phyloP scores from a whole-genome alignment of 345 rosid genomes.

The Pseudoturritis turrita region DNA sequence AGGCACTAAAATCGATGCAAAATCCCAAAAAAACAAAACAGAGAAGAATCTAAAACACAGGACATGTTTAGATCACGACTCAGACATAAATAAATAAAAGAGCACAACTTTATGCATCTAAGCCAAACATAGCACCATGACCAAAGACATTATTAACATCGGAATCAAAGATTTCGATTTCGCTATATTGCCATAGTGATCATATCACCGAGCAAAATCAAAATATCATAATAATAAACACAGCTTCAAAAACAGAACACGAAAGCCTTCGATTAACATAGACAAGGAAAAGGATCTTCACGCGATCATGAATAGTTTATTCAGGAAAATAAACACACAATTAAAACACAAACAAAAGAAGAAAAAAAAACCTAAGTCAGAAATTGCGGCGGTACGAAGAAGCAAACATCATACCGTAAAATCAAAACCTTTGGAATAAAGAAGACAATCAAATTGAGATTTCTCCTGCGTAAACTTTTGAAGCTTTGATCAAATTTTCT shows the following conservation, averaged over 20 bases:
- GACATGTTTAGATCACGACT: not conserved
- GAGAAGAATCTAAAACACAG: not conserved
- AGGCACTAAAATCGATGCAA: conserved; percentile 9
- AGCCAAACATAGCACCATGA: conserved; percentile 3
- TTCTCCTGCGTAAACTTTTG: not conserved
- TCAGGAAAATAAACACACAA: not conserved
- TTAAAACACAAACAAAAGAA: not conserved
- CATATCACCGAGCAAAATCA: not conserved
- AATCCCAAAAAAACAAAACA: not conserved
- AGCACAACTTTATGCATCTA: not conserved
- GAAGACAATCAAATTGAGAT: not conserved
- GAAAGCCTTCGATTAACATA: no score
- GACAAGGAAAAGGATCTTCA: not conserved
- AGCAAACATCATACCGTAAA: conserved; percentile 14
- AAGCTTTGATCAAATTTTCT: not conserved
- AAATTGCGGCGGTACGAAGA: conserved; percentile 17
- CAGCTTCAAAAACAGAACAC: not conserved
- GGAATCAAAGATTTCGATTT: not conserved
- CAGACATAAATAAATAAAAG: not conserved
- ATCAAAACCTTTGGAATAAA: not conserved
- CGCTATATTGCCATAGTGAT: not conserved
- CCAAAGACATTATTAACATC: not conserved
- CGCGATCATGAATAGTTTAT: not conserved
- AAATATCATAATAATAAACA: not conserved
- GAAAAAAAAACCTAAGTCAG: conserved; percentile 2